Evolutionary conservation across 2,329 filamentous ascomycete genomes (phyloP), one percentile per base, ranked within the genome.

Genomic region (Huntiella bhutanensis): DNA sequence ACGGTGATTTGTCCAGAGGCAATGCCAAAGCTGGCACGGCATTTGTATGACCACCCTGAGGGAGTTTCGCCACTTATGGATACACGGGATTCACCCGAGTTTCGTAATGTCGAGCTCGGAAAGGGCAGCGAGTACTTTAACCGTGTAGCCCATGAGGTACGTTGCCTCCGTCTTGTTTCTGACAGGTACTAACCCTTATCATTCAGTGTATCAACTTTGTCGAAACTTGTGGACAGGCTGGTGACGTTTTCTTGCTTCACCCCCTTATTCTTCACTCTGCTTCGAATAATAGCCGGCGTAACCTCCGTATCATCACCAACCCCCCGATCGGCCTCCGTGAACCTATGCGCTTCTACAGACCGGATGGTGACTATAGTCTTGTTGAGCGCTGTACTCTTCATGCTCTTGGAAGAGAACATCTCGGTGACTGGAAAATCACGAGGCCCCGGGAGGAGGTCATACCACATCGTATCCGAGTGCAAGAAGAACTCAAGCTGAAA

Each of bases 61-160:
- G 79, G 78, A 1, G 73, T 81, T 15, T 72, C 68, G 17, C 76
- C 77, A n/a, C 67, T 69, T 32, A 80, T 82, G 75, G 64, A 64
- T 16, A 70, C 74, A 0, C 63, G 75, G 1, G 64, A 64, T 7
- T 63, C 73, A 37, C 60, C 63, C 0, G 60, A 61, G 2, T 72
- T 72, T 52, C 50, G 54, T 16, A 53, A 60, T 19, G 66, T 67
- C 52, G 50, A 49, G 35, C 49, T 50, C 40, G 48, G 50, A 16
- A 54, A 60, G 45, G 62, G 64, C 28, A 55, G 67, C 2, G 55
- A 58, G 5, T 76, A 67, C 59, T 72, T 68, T 57, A 56, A 57
- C 34, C 52, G 57, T 15, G 51, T 68, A 2, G 60, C 57, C 39
- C 57, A 51, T 41, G 57, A 53, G 4, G 49, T 48, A 46, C 38